Base-by-base conservation (phyloP, 2,329 filamentous ascomycete genomes). In the Fusarium acutatum region DNA sequence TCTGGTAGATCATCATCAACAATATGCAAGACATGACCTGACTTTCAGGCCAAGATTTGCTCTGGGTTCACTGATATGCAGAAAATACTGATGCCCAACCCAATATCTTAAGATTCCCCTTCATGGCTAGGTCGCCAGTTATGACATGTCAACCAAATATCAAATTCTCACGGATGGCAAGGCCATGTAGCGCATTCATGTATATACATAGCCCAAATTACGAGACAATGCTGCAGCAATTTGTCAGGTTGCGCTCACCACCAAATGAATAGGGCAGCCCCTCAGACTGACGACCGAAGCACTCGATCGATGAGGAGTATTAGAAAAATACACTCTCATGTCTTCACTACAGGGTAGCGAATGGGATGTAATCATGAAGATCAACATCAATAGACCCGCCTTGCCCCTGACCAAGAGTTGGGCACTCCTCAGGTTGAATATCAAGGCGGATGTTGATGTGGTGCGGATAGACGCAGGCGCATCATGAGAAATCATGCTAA, bases 351-450 rank as follows among this genome's bases (percentile, higher is more conserved):
- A 73, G 71, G 71, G 71, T 73, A 73, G 58, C 30, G 24, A 43
- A 58, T 35, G 32, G 44, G 43, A 17, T 37, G 53, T 28, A 38
- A 35, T 56, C 34, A 60, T 68, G 37, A 64, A 64, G 67, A 74
- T 68, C 41, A 32, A 30, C 59, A 34, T 40, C 34, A 17, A 40
- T 35, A 69, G 71, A 74, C 54, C 67, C 71, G 67, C 58, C 44
- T 54, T 64, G 62, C 41, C 71, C 67, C 54, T 74, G 58, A 59
- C 44, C 46, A 71, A 60, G 62, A 60, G 57, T 74, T 73, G 49
- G 59, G 49, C 24, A 28, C 30, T 49, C 40, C 47, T 60, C 47
- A 60, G 34, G 60, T 52, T 50, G 62, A 40, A 63, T 61, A 68
- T 68, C 53, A 40, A 56, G 34, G 41, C 56, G 53, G 54, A 46